Evolutionary conservation across 2,329 filamentous ascomycete species (phyloP), one percentile per base, ranked within the genome.

Genomic region (Monilinia fructicola): DNA sequence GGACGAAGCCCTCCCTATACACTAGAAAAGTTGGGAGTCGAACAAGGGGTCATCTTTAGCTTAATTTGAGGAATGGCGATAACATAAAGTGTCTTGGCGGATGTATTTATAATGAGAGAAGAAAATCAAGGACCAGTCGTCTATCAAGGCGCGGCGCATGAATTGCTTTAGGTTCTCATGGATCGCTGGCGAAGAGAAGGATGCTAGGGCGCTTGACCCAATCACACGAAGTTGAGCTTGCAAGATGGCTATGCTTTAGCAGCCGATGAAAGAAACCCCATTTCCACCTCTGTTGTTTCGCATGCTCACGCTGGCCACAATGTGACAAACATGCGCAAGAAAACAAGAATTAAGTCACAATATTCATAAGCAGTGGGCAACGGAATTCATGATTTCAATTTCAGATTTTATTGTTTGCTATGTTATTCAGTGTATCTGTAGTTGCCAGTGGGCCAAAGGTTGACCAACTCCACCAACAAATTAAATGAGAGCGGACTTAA

Each of bases 401-500:
- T 4, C 16, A 16, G 10, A 12, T 60, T 60, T 11, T 21, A 38
- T 60, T 50, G 0, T 50, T 60, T 60, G 28, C n/a, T 50, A 14
- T 38, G 3, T 60, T 4, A n/a, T 60, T 10, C 23, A 50, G 14
- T 26, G 28, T 26, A 38, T 60, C 28, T 11, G 4, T 26, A 50
- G 23, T 4, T 26, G 16, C 58, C 31, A 14, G 5, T 23, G 16
- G 21, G 18, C 28, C n/a, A 38, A 48, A 38, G 21, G 44, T 12
- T 38, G 44, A 60, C 44, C 6, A 50, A 40, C 21, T 50, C 44
- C 38, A 21, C 6, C 56, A 31, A 38, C 23, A 18, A 60, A n/a
- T 38, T 21, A 60, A 50, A 50, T 60, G 58, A 60, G 58, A 60
- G 44, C 21, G 44, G 28, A 60, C 58, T 60, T 60, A 60, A 14